A percentile compares a stretch with the other conserved stretches of the same genome.
Conservation (phyloP, 495 filamentous ascomycete species). For the Trypethelium eluteriae region DNA sequence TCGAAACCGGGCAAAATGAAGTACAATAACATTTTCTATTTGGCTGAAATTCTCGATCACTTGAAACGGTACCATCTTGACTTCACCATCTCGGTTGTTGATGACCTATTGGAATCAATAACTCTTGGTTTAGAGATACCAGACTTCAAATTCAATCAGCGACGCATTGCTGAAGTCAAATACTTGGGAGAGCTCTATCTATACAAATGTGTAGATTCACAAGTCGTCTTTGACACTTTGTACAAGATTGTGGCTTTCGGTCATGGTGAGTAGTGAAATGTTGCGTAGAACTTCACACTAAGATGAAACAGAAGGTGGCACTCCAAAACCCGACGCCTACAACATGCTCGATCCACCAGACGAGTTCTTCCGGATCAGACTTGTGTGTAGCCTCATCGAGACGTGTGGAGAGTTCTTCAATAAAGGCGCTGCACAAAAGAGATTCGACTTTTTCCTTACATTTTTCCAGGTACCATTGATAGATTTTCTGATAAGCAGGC, state of each 20-base stretch:
- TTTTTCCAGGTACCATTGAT: constrained; percentile 65
- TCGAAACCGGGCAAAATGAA: constrained; percentile 95
- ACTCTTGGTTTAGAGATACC: constrained; percentile 85
- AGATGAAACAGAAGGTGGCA: constrained; percentile 54
- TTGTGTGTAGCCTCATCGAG: constrained; percentile 83
- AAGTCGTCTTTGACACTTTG: constrained; percentile 88
- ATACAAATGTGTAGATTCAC: constrained; percentile 93
- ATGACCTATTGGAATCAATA: constrained; percentile 83
- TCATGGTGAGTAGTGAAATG: constrained; percentile 49
- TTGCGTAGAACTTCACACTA: constrained; percentile 10
- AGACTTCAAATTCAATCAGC: constrained; percentile 96
- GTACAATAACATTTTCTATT: constrained; percentile 91
- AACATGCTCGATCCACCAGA: constrained; percentile 79
- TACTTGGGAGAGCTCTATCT: constrained; percentile 97
- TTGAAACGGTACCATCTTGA: constrained; percentile 85
- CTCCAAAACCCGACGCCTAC: constrained; percentile 65
- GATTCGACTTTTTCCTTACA: constrained; percentile 94
- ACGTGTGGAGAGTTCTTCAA: constrained; percentile 96
- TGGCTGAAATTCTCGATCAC: constrained; percentile 83
- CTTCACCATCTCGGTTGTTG: constrained; percentile 80
- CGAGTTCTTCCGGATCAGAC: constrained; percentile 89
- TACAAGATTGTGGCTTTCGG: constrained; percentile 92
- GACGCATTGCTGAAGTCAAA: constrained; percentile 89
- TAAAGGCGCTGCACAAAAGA: constrained; percentile 86
- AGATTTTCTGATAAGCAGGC: constrained; percentile 1